A percentile compares a stretch with the other conserved stretches of the same genome.
phyloP scores from a whole-genome alignment of 2,329 filamentous ascomycete species.

The Bimuria novae-zelandiae region DNA sequence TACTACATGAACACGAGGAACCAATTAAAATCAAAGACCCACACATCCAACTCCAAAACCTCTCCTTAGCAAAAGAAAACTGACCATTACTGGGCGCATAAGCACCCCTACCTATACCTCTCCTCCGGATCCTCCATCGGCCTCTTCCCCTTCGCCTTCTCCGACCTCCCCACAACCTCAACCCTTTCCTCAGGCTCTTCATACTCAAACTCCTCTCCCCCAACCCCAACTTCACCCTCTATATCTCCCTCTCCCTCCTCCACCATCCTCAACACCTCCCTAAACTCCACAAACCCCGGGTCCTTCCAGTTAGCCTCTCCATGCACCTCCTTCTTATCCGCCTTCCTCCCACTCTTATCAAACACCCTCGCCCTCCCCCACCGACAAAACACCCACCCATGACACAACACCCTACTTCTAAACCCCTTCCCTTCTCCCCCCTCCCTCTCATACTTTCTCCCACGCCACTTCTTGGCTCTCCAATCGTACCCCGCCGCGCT shows the following conservation, averaged over 20 bases:
- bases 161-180: neutral
- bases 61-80: too few relatives aligned
- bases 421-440: slow-evolving; percentile 3
- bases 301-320: neutral
- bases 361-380: slow-evolving; percentile 26
- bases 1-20: too few relatives aligned
- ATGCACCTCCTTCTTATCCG: neutral
- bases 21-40: too few relatives aligned
- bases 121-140: neutral
- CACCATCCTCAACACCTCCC: neutral
- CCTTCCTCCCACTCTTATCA: slow-evolving; percentile 2
- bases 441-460: neutral
- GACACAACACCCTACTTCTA: slow-evolving; percentile 19
- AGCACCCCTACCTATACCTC: neutral
- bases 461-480: neutral
- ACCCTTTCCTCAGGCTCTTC: too few relatives aligned
- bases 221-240: too few relatives aligned
- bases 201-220: too few relatives aligned
- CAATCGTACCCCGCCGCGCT: neutral
- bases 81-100: too few relatives aligned
- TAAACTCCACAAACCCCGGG: neutral
- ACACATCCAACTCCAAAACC: too few relatives aligned
- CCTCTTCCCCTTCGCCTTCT: neutral
- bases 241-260: neutral
- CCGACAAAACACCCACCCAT: slow-evolving; percentile 33